Evolutionary conservation across 1,284 basidiomycete species (phyloP), one percentile per base, ranked within the genome.

Genomic region (Ustilago shanxiensis): DNA sequence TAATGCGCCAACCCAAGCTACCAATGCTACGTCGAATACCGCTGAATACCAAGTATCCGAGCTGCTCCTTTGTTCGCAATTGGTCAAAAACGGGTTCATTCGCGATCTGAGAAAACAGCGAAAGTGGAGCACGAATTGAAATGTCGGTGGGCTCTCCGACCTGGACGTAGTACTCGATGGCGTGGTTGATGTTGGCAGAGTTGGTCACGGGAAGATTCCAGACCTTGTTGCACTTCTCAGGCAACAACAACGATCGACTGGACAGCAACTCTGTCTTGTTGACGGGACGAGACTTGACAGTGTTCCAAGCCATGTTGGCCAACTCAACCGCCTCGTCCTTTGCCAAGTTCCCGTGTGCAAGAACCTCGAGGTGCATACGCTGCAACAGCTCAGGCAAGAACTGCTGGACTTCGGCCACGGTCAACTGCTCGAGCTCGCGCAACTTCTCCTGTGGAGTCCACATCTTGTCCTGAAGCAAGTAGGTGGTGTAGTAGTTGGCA

Each of bases 51-150:
- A 86, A 79, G 85, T 99, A 99, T 13, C 97, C 97, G 0, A 99
- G 89, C 86, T 99, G 97, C 86, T 99, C 95, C 86, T 95, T 92
- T 2, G 96, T 98, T n/a, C 97, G 91, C 45, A 99, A 89, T 39
- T 92, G 88, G 83, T 97, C 92, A 87, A 99, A 99, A n/a, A 92
- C 90, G 0, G 96, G 95, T 83, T 99, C 97, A 31, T 77, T 63
- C 20, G 82, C 83, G 16, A 86, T 86, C 75, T 86, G 85, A 4
- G 80, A 68, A 31, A 86, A 71, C 13, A 86, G 69, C 13, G 77
- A 72, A 18, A 86, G 78, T n/a, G 67, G 67, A 3, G 85, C 78
- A 4, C 85, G 80, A 28, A 71, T 44, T 18, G 49, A 20, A 13
- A 84, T 69, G 51, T 86, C 77, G 31, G 54, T 68, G 5, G 82